phyloP scores from a whole-genome alignment of 2,329 filamentous ascomycete species.

The Aplosporella prunicola region DNA sequence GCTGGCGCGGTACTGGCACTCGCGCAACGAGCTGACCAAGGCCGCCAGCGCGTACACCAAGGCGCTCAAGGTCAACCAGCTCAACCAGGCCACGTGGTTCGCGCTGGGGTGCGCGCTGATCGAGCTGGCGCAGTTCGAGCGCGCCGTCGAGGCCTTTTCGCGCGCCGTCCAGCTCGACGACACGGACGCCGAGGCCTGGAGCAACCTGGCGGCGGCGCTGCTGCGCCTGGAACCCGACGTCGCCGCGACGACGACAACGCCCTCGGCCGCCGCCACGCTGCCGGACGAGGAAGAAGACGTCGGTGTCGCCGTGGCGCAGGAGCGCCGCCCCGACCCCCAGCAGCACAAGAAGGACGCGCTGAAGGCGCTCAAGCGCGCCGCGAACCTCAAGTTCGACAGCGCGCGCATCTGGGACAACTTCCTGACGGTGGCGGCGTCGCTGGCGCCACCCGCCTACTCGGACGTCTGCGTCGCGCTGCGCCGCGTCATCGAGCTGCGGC shows the following conservation, averaged over 20 bases:
- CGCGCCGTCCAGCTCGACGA: conserved; percentile 78
- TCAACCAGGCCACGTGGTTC: conserved; percentile 81
- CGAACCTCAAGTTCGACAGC: conserved; percentile 72
- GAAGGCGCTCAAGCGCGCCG: conserved; percentile 76
- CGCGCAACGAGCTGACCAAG: conserved; percentile 53
- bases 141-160: conserved; percentile 74
- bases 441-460: conserved; percentile 61
- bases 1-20: conserved; percentile 68
- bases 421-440: conserved; percentile 71
- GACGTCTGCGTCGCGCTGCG: conserved; percentile 70
- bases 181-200: conserved; percentile 86
- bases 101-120: conserved; percentile 81
- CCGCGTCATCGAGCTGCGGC: conserved; percentile 66
- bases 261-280: conserved; percentile 16
- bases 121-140: conserved; percentile 64
- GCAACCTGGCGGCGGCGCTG: conserved; percentile 80
- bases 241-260: conserved; percentile 10
- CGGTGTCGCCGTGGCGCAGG: conserved; percentile 15
- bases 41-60: conserved; percentile 70
- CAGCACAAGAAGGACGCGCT: conserved; percentile 65
- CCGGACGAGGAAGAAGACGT: conserved; percentile 29
- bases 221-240: conserved; percentile 55
- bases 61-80: conserved; percentile 67
- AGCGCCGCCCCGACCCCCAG: conserved; percentile 40
- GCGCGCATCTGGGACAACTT: conserved; percentile 97